Conservation (phyloP, 768 basidiomycete species). For the Cystoderma amianthinum region DNA sequence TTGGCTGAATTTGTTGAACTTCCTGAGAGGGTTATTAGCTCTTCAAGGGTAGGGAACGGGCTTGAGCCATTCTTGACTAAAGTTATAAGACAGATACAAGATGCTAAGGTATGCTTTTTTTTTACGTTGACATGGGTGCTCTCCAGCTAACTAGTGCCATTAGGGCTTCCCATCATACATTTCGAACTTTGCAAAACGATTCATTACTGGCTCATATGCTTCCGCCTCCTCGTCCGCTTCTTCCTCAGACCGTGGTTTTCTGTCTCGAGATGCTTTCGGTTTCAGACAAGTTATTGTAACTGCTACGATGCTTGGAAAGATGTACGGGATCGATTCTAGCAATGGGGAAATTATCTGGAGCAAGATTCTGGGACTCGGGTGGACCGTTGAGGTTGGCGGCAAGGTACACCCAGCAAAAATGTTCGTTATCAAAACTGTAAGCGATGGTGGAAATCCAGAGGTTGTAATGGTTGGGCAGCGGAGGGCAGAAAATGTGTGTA, state of each 20-base stretch:
- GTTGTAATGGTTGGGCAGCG: slow-evolving; percentile 60
- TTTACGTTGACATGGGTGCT: not conserved
- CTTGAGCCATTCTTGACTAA: slow-evolving; percentile 42
- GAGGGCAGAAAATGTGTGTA: slow-evolving; percentile 52
- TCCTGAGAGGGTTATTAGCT: slow-evolving; percentile 44
- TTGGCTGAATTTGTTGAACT: slow-evolving; percentile 72
- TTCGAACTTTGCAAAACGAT: slow-evolving; percentile 59
- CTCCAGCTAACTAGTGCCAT: not conserved
- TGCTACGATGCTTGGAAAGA: slow-evolving; percentile 64
- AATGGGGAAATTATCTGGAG: slow-evolving; percentile 79
- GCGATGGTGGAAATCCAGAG: slow-evolving; percentile 43
- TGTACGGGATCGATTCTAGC: slow-evolving; percentile 78
- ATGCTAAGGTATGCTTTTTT: slow-evolving; percentile 43
- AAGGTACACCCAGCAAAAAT: slow-evolving; percentile 52
- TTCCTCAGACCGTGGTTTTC: slow-evolving; percentile 24
- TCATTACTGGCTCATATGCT: slow-evolving; percentile 62
- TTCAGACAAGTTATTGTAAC: slow-evolving; percentile 79
- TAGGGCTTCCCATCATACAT: slow-evolving; percentile 71
- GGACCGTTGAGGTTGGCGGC: slow-evolving; percentile 52
- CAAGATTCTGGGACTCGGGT: slow-evolving; percentile 67
- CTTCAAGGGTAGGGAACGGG: slow-evolving; percentile 10
- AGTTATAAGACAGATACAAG: slow-evolving; percentile 47
- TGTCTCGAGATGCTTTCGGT: slow-evolving; percentile 74
- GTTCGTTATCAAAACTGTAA: slow-evolving; percentile 44
- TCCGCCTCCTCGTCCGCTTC: slow-evolving; percentile 33